Base-by-base conservation (phyloP, 345 rosid species). In the Salix viminalis region DNA sequence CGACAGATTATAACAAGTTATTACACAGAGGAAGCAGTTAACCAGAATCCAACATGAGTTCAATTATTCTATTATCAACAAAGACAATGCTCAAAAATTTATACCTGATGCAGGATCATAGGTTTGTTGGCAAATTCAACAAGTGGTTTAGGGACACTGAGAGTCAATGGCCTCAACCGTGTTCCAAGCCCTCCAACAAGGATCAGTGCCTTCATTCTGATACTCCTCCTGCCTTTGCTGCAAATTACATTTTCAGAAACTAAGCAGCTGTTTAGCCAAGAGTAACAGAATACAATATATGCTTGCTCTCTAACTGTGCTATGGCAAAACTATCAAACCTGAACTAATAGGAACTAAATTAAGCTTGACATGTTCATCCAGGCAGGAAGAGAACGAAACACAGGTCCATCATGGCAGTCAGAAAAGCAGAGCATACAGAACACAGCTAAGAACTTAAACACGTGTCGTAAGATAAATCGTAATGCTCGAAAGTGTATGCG, bases 151-250 rank as follows among this genome's bases (percentile, higher is more conserved):
- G 99, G 98, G 77, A 96, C 86, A 73, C 98, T 96, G 52, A 96
- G 99, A 11, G 99, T 96, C 90, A 96, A 79, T 34, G 99, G 99
- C 86, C 99, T 91, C 94, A 96, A 81, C 32, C 99, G 89, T 62
- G 99, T 96, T 26, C 99, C 99, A 65, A 96, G 92, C 13, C 99
- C 99, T 81, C 99, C 99, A 81, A 96, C 99, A 79, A 96, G 98
- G 87, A 96, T 93, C 73, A 96, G 90, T 21, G 99, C 99, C 97
- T 93, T 96, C 99, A 96, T 93, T 69, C 72, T 87, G 78, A 84
- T 83, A 12, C 7, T 37, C 76, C 76, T 74, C 75, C 76, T 74
- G 54, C 14, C 75, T 82, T 77, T 73, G 86, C 96, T 89, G 90
- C 15, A 74, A 72, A 67, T 32, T 48, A 16, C 28, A 68, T 7